Percentiles rank a stretch among this genome's conserved stretches.
These are phyloP conservation scores for Rhinocladiella mackenziei DNA, from an alignment of 2,329 filamentous ascomycete species.

Conservation along the genomic window DNA sequence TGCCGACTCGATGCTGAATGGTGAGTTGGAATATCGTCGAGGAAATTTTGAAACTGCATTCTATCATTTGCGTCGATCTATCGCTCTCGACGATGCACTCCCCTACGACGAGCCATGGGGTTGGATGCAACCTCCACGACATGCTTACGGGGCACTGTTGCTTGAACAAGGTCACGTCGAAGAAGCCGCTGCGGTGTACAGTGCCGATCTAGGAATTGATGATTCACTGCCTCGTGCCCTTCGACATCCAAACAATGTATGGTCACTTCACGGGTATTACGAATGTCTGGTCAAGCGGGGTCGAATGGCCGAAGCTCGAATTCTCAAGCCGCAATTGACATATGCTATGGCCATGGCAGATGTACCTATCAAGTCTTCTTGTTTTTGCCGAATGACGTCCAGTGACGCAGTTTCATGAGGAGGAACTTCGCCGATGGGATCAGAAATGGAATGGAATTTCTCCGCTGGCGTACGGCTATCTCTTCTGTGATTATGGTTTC, in stretches of 20 bases:
- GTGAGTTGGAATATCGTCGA: slow-evolving; percentile 67
- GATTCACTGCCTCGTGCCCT: slow-evolving; percentile 59
- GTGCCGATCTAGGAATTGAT: slow-evolving; percentile 58
- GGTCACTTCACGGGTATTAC: slow-evolving; percentile 69
- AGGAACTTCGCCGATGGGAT: too few relatives aligned
- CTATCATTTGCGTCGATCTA: slow-evolving; percentile 53
- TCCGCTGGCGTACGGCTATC: too few relatives aligned
- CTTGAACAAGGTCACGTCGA: slow-evolving; percentile 61
- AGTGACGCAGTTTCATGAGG: too few relatives aligned
- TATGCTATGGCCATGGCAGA: slow-evolving; percentile 56
- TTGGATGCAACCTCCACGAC: slow-evolving; percentile 72
- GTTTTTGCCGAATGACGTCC: slow-evolving; percentile 56
- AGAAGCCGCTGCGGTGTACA: slow-evolving; percentile 56
- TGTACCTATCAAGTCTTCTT: slow-evolving; percentile 55
- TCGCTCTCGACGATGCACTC: slow-evolving; percentile 58
- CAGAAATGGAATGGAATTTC: too few relatives aligned
- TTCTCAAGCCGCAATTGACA: slow-evolving; percentile 50
- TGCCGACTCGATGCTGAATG: slow-evolving; percentile 63
- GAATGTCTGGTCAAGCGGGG: slow-evolving; percentile 62
- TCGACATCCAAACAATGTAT: slow-evolving; percentile 69
- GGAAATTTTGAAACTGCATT: slow-evolving; percentile 59
- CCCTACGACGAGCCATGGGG: slow-evolving; percentile 73
- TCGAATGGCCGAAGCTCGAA: slow-evolving; percentile 44
- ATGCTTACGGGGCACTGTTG: slow-evolving; percentile 66
- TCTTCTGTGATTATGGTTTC: too few relatives aligned